Percentiles rank a stretch among this genome's conserved stretches.
Conservation (phyloP, 345 rosid genomes). For the Populus ilicifolia region DNA sequence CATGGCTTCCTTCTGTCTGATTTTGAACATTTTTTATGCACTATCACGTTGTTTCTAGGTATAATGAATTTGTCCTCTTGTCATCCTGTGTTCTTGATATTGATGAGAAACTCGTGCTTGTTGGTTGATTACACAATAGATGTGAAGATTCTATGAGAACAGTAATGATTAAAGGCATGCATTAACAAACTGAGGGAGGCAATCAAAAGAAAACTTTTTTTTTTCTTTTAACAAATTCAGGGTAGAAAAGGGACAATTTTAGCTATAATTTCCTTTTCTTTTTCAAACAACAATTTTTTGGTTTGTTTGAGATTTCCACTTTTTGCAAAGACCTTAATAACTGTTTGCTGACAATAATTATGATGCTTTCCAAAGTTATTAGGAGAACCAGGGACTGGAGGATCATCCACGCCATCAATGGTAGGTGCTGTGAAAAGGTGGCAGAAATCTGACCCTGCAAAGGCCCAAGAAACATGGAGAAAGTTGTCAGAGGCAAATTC, state of each 20-base stretch:
- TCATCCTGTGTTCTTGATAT: constrained; percentile 3
- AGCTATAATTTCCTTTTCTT: background rate
- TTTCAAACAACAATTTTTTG: background rate
- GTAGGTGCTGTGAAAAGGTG: constrained; percentile 96
- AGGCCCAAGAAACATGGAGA: constrained; percentile 71
- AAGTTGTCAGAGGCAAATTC: constrained; percentile 73
- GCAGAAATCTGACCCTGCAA: constrained; percentile 84
- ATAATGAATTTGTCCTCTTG: background rate
- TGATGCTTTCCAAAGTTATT: constrained; percentile 50
- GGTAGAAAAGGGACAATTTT: background rate
- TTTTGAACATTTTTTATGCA: background rate
- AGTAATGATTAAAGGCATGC: background rate
- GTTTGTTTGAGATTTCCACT: background rate
- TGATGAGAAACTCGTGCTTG: background rate
- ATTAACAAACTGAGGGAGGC: background rate
- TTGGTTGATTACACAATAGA: background rate
- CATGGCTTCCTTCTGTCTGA: background rate
- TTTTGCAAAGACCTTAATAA: constrained; percentile 2
- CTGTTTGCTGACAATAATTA: constrained; percentile 10
- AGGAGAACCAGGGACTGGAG: constrained; percentile 96
- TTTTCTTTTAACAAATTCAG: background rate
- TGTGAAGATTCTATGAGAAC: background rate
- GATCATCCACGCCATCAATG: constrained; percentile 97
- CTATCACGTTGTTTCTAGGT: background rate
- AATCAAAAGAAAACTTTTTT: background rate